Percentiles rank a stretch among this genome's conserved stretches.
Conservation (phyloP, 2,329 filamentous ascomycete species). For the Venturia pyrina region DNA sequence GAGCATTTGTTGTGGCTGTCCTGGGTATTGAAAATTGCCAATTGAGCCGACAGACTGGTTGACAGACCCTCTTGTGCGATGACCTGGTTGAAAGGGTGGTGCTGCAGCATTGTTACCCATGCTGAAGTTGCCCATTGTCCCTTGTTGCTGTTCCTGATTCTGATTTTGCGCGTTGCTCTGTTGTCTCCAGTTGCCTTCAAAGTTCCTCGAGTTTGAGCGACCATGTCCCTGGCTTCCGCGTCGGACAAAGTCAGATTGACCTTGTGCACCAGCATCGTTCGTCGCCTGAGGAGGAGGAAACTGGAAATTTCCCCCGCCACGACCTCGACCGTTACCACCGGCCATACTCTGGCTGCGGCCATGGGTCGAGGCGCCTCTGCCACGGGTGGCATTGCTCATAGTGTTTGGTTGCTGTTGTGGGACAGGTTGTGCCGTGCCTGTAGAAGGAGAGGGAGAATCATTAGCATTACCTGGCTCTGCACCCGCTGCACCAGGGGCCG, state of each 20-base stretch:
- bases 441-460: constrained; percentile 26
- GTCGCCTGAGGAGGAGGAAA: constrained; percentile 49
- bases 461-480: constrained; percentile 15
- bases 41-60: constrained; percentile 77
- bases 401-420: constrained; percentile 18
- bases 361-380: constrained; percentile 45
- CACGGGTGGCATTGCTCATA: constrained; percentile 23
- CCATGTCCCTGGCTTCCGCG: constrained; percentile 72
- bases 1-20: constrained; percentile 64
- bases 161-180: constrained; percentile 47
- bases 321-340: constrained; percentile 55
- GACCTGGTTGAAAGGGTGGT: constrained; percentile 80
- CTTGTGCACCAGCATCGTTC: constrained; percentile 35
- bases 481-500: constrained; percentile 58
- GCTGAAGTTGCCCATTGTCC: constrained; percentile 51
- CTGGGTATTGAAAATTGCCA: constrained; percentile 76
- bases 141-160: constrained; percentile 33
- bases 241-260: constrained; percentile 57
- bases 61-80: constrained; percentile 76
- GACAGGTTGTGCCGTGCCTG: constrained; percentile 44
- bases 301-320: constrained; percentile 63
- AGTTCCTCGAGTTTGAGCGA: constrained; percentile 80
- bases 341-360: constrained; percentile 86
- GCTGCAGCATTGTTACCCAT: constrained; percentile 62
- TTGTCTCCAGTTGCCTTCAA: constrained; percentile 96